These are phyloP conservation scores for Diversispora eburnea DNA, from an alignment of 192 early-diverging fungal genomes.

Conservation along the genomic window DNA sequence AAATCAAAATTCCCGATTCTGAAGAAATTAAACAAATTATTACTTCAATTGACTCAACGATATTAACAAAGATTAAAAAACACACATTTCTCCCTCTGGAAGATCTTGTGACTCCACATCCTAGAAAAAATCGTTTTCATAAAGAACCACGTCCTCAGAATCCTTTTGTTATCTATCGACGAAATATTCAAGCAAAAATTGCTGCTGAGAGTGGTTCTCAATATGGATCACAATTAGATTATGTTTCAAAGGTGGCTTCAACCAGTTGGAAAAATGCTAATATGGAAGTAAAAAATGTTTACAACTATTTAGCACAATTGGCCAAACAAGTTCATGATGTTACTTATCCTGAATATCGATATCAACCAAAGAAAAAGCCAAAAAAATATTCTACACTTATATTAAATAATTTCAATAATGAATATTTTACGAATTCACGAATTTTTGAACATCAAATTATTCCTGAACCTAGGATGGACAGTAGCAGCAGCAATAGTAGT, in stretches of 20 bases:
- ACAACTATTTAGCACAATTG: slow-evolving; percentile 6
- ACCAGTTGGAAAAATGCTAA: background rate
- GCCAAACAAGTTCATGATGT: slow-evolving; percentile 12
- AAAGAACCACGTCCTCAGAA: slow-evolving; percentile 18
- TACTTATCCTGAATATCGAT: slow-evolving; percentile 10
- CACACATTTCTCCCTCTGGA: background rate
- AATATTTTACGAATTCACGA: background rate
- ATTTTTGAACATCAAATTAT: background rate
- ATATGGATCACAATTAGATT: background rate
- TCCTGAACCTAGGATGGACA: no score
- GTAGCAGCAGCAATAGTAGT: no score
- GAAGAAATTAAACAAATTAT: background rate
- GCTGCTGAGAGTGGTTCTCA: background rate
- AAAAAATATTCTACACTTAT: background rate
- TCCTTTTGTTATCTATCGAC: slow-evolving; percentile 7
- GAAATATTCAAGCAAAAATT: slow-evolving; percentile 10
- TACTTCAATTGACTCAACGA: background rate
- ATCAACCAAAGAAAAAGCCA: slow-evolving; percentile 11
- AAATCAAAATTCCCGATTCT: background rate
- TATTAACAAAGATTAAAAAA: background rate
- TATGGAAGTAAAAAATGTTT: background rate
- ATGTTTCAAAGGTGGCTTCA: slow-evolving; percentile 8
- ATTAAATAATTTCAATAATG: background rate
- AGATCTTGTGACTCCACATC: background rate
- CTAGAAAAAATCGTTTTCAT: background rate